Percentiles rank a stretch among this genome's conserved stretches.
Conservation (phyloP, 2,329 filamentous ascomycete species). For the Claviceps arundinis region DNA sequence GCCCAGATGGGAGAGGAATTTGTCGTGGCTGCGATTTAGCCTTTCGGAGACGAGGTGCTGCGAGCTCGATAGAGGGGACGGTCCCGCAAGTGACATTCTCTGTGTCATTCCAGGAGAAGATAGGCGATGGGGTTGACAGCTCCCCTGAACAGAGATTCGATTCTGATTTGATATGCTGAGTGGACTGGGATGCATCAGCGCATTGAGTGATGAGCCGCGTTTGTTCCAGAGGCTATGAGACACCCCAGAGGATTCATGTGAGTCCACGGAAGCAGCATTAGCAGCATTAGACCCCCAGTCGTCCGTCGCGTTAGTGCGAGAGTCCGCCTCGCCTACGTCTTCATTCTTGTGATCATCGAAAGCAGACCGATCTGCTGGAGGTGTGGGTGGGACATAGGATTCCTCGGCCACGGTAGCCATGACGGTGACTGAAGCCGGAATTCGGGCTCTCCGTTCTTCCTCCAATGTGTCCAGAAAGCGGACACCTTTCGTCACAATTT, state of each 20-base stretch:
- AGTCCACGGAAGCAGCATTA: conserved; percentile 21
- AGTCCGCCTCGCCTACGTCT: conserved; percentile 24
- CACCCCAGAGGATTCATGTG: conserved; percentile 23
- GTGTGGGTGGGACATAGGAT: conserved; percentile 45
- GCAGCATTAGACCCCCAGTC: conserved; percentile 14
- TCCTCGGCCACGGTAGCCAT: conserved; percentile 49
- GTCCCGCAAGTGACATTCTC: conserved; percentile 62
- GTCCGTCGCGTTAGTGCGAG: conserved; percentile 20
- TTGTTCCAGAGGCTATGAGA: conserved; percentile 25
- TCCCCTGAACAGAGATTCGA: conserved; percentile 22
- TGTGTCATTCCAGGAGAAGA: conserved; percentile 50
- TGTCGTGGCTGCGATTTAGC: conserved; percentile 68
- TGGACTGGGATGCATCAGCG: conserved; percentile 16
- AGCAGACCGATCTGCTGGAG: conserved; percentile 42
- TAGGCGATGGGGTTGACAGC: conserved; percentile 29
- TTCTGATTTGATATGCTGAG: conserved; percentile 17
- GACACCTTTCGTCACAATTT: conserved; percentile 82
- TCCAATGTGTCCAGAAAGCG: conserved; percentile 79
- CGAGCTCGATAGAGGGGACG: conserved; percentile 47
- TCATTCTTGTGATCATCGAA: conserved; percentile 29
- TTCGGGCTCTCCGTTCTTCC: conserved; percentile 40
- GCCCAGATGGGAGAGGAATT: conserved; percentile 78
- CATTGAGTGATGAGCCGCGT: conserved; percentile 33
- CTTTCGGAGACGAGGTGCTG: conserved; percentile 73
- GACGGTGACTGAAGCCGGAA: conserved; percentile 40